Conservation (phyloP, 352 stramenopile genomes). For the Pythium pyrilobum region DNA sequence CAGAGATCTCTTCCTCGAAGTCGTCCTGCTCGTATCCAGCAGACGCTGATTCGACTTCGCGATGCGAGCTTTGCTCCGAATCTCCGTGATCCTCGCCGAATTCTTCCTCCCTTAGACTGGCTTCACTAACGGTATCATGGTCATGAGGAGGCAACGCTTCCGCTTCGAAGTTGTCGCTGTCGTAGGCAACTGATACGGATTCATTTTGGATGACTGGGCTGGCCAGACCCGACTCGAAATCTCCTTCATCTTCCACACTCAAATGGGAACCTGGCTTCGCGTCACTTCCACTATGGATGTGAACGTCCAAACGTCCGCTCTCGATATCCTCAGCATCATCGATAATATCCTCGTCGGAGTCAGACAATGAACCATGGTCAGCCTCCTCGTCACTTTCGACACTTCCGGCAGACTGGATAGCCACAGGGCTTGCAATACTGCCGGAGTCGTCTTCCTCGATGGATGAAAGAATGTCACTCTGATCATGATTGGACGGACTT, state of each 20-base stretch:
- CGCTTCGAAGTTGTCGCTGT: slow-evolving; percentile 13
- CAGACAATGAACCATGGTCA: background rate
- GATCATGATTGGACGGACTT: background rate
- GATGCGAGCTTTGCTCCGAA: too few species aligned
- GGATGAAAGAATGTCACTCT: too few species aligned
- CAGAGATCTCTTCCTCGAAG: slow-evolving; percentile 26
- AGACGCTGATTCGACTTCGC: background rate
- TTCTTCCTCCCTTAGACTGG: background rate
- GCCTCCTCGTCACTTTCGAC: background rate
- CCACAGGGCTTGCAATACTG: too few species aligned
- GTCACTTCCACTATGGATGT: too few species aligned
- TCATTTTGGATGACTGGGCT: background rate
- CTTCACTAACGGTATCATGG: background rate
- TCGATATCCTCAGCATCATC: background rate
- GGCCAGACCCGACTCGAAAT: background rate
- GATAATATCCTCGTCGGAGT: background rate
- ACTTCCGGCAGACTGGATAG: too few species aligned
- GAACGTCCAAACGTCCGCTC: too few species aligned
- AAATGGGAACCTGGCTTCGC: too few species aligned
- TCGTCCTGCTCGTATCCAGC: slow-evolving; percentile 27
- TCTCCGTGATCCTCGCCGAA: background rate
- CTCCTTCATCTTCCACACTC: background rate
- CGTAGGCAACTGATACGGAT: slow-evolving; percentile 1
- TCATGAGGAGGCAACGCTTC: background rate
- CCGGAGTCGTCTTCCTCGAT: too few species aligned